Percentiles rank a stretch among this genome's conserved stretches.
Evolutionary conservation across 1,284 basidiomycete species (phyloP).

Genomic region (Puccinia triticina): DNA sequence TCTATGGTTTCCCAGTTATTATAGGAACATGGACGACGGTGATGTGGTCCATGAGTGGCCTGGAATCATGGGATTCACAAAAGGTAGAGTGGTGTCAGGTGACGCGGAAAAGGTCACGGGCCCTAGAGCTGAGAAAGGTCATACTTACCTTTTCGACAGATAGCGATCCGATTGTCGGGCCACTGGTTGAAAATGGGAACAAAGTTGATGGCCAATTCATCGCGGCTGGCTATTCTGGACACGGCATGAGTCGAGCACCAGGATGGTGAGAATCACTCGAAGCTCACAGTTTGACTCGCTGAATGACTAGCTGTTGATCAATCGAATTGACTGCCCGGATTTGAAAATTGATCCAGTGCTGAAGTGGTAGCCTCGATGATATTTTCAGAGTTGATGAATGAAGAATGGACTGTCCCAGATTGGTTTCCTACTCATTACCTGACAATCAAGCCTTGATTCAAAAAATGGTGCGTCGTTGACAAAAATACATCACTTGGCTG

Average conservation of each 20-base stretch:
- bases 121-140: background rate
- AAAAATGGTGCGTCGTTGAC: too few species aligned
- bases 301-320: slow-evolving; percentile 19
- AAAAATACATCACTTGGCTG: too few species aligned
- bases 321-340: slow-evolving; percentile 24
- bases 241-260: slow-evolving; percentile 78
- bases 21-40: slow-evolving; percentile 62
- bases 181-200: slow-evolving; percentile 62
- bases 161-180: slow-evolving; percentile 67
- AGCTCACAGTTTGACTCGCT: slow-evolving; percentile 19
- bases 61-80: slow-evolving; percentile 79
- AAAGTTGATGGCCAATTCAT: slow-evolving; percentile 68
- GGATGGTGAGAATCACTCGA: slow-evolving; percentile 66
- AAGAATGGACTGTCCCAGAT: slow-evolving; percentile 65
- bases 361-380: slow-evolving; percentile 72
- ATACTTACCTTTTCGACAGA: background rate
- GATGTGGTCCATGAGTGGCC: slow-evolving; percentile 70
- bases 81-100: slow-evolving; percentile 71
- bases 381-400: slow-evolving; percentile 64
- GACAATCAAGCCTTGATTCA: slow-evolving; percentile 59
- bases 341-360: slow-evolving; percentile 64
- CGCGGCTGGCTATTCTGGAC: slow-evolving; percentile 74
- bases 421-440: slow-evolving; percentile 72
- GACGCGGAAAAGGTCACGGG: slow-evolving; percentile 56
- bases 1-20: slow-evolving; percentile 66